Base-by-base conservation (phyloP, 805 yeast genomes). In the Candida sanyiensis region DNA sequence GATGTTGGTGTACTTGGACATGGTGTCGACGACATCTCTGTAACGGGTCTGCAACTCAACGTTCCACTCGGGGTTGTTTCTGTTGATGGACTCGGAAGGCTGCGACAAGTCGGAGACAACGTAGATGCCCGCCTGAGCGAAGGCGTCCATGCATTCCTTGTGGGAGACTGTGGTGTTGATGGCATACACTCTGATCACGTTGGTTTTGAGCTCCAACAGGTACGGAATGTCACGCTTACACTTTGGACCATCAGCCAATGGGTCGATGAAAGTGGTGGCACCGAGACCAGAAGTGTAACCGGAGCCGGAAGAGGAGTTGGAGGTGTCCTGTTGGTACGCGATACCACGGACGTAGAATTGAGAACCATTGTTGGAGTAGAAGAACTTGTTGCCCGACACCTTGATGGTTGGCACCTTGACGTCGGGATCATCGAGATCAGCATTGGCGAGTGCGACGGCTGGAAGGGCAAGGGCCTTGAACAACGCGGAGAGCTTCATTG, bases 101-200 rank as follows among this genome's bases (percentile, higher is more conserved):
- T 84, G 80, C 8, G 89, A 77, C 50, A 86, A 70, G 63, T 86
- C 96, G 32, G 93, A 83, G 58, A 86, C 70, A 37, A 86, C 80
- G 56, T 87, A 86, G 57, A 87, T 85, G 44, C 93, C 95, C 44
- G 88, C 87, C 28, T 82, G 83, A 48, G 70, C 70, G 43, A 83
- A 72, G 28, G 72, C 61, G 42, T 69, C 56, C 87, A 84, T 81
- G 64, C 90, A 83, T 20, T 63, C 74, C 50, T 72, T 74, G 65
- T 85, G 95, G 54, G 80, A 70, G 34, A 67, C 64, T 2, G 73
- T 54, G 21, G 85, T 76, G 62, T 84, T 77, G 41, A 85, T 71
- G 38, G 89, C 89, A 54, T 84, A 85, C 7, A 86, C 89, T 56
- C 95, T 73, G 46, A 85, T 61, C 13, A 74, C 72, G 58, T 85